These are phyloP conservation scores for Tuber melanosporum DNA, from an alignment of 495 filamentous ascomycete species.

Conservation along the genomic window DNA sequence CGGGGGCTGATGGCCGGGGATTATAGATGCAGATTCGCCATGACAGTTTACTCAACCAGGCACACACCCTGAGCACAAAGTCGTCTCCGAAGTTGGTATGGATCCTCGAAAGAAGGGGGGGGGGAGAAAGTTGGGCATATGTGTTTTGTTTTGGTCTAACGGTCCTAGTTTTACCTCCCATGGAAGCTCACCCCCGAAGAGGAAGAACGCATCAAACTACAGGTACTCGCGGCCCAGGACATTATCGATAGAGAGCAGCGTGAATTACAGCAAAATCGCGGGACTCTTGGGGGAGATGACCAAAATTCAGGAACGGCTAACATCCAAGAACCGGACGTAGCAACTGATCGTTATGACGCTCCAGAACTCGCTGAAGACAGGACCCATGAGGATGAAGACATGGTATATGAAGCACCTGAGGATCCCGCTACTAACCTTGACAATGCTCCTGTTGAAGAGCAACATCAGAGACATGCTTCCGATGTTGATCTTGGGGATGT, in stretches of 20 bases:
- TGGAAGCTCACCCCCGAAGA: conserved; percentile 65
- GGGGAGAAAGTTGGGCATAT: conserved; percentile 12
- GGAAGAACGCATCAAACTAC: conserved; percentile 55
- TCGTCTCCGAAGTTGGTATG: conserved; percentile 72
- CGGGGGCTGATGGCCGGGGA: conserved; percentile 35
- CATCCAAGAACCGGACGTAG: conserved; percentile 49
- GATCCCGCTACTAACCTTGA: conserved; percentile 37
- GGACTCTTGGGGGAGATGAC: conserved; percentile 31
- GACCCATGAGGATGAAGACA: conserved; percentile 38
- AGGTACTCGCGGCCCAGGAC: conserved; percentile 54
- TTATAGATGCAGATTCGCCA: conserved; percentile 74
- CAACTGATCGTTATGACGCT: conserved; percentile 47
- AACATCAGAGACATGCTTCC: conserved; percentile 31
- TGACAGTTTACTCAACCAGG: conserved; percentile 61
- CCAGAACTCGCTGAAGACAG: conserved; percentile 47
- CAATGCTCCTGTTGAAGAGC: conserved; percentile 26
- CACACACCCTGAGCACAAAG: conserved; percentile 67
- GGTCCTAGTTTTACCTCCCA: conserved; percentile 73
- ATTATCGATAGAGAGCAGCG: conserved; percentile 50
- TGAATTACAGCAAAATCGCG: conserved; percentile 44
- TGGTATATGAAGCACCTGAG: conserved; percentile 17
- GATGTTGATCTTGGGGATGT: conserved; percentile 56
- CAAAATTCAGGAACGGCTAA: conserved; percentile 40
- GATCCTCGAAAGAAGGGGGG: conserved; percentile 16
- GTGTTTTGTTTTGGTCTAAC: conserved; percentile 28